A percentile compares a stretch with the other conserved stretches of the same genome.
Conservation (phyloP, 1,284 basidiomycete species). For the Ceratobasidium sp. region DNA sequence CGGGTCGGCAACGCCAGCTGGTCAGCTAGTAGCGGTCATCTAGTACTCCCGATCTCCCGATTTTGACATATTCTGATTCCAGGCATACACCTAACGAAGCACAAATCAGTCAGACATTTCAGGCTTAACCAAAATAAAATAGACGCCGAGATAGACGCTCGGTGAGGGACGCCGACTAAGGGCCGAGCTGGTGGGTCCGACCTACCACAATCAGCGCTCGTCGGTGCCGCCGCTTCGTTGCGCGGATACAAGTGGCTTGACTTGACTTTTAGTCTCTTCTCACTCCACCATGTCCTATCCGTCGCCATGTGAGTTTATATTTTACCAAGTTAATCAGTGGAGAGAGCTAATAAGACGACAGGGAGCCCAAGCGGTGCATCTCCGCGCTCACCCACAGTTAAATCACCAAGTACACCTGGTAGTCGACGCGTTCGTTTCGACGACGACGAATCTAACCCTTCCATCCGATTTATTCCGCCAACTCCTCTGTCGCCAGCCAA, state of each 20-base stretch:
- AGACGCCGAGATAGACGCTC: slow-evolving; percentile 23
- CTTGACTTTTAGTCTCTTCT: too few species aligned
- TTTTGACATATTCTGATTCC: too few species aligned
- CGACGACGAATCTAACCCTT: slow-evolving; percentile 25
- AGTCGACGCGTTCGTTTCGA: slow-evolving; percentile 33
- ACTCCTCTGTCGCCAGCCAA: slow-evolving; percentile 25
- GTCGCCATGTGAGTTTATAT: slow-evolving; percentile 21
- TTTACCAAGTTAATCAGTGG: not conserved
- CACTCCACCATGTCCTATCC: slow-evolving; percentile 32
- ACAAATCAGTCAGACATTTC: too few species aligned
- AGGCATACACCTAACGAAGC: too few species aligned
- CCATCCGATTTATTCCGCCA: slow-evolving; percentile 38
- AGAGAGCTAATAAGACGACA: not conserved
- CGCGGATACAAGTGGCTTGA: too few species aligned
- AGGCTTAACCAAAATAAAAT: too few species aligned
- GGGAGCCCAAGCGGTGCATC: slow-evolving; percentile 23
- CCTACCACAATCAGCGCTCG: slow-evolving; percentile 12
- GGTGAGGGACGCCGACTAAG: slow-evolving; percentile 11
- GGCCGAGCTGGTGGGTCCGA: slow-evolving; percentile 5
- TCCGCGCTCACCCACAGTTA: slow-evolving; percentile 28
- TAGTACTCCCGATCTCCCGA: too few species aligned
- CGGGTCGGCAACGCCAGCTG: too few species aligned
- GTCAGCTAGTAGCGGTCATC: too few species aligned
- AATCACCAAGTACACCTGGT: slow-evolving; percentile 30
- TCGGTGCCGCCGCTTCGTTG: slow-evolving; percentile 9